These are phyloP conservation scores for Sporothrix globosa DNA, from an alignment of 2,329 filamentous ascomycete species.

Conservation along the genomic window DNA sequence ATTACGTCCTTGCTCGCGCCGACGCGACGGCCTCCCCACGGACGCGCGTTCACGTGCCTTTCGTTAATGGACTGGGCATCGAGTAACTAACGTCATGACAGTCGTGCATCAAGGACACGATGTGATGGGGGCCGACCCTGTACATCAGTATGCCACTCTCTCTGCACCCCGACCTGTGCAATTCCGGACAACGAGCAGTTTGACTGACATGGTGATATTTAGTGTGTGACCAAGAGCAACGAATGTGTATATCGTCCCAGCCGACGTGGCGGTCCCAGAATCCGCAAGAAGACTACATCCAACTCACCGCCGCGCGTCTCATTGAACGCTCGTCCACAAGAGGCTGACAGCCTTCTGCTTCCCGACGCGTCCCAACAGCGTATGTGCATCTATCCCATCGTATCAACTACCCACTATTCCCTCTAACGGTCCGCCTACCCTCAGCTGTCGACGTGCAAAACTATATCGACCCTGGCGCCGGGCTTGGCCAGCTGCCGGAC, in stretches of 20 bases:
- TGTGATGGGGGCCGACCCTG: constrained; percentile 38
- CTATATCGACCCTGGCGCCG: constrained; percentile 54
- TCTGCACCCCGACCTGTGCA: not conserved
- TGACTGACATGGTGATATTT: not conserved
- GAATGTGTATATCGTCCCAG: constrained; percentile 51
- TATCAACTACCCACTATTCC: not conserved
- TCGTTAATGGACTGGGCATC: not conserved
- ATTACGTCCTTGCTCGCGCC: constrained; percentile 31
- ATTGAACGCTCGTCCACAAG: constrained; percentile 29
- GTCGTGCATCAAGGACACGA: constrained; percentile 38
- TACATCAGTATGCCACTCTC: constrained; percentile 31
- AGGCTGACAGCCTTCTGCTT: constrained; percentile 40
- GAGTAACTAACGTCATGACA: constrained; percentile 37
- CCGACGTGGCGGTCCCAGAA: constrained; percentile 49
- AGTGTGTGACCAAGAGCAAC: constrained; percentile 48
- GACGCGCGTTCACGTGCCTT: not conserved
- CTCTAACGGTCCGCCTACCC: not conserved
- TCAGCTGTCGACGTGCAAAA: constrained; percentile 45
- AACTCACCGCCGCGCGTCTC: constrained; percentile 37
- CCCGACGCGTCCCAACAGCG: constrained; percentile 21
- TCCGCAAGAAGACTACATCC: constrained; percentile 47
- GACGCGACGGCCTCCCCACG: not conserved
- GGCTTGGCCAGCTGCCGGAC: constrained; percentile 52
- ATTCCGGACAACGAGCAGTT: not conserved
- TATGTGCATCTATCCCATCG: constrained; percentile 18